These are phyloP conservation scores for Stagonosporopsis vannaccii DNA, from an alignment of 2,329 filamentous ascomycete species.

Conservation along the genomic window DNA sequence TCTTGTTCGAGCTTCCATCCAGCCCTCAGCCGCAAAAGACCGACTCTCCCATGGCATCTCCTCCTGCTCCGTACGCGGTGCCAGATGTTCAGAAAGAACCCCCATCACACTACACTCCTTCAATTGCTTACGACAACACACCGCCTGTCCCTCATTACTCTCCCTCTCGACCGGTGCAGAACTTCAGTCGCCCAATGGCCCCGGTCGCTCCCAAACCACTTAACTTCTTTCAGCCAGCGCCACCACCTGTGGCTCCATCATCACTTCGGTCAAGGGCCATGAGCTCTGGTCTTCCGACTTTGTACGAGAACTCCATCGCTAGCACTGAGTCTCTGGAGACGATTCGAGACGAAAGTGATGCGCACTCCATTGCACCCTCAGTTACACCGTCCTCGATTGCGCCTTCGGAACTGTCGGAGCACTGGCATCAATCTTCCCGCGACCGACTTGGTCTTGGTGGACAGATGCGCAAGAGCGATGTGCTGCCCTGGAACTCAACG, in stretches of 20 bases:
- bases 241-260: conserved; percentile 16
- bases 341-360: conserved; percentile 24
- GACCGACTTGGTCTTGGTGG: conserved; percentile 49
- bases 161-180: conserved; percentile 28
- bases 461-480: conserved; percentile 42
- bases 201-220: conserved; percentile 4
- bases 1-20: conserved; percentile 31
- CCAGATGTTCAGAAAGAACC: conserved; percentile 1
- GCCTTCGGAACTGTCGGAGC: conserved; percentile 46
- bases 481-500: conserved; percentile 41
- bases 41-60: conserved; percentile 19
- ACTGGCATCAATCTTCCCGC: conserved; percentile 45
- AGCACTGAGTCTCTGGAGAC: conserved; percentile 31
- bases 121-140: conserved; percentile 6
- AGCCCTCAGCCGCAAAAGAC: conserved; percentile 11
- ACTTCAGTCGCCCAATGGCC: conserved; percentile 35
- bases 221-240: conserved; percentile 17
- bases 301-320: conserved; percentile 43
- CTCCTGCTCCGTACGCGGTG: neutral
- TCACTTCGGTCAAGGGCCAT: conserved; percentile 24
- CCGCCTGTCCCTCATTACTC: conserved; percentile 24
- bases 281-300: conserved; percentile 36
- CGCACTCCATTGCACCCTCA: conserved; percentile 35
- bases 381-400: conserved; percentile 39
- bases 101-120: conserved; percentile 10